These are phyloP conservation scores for Saitozyma podzolica DNA, from an alignment of 768 basidiomycete species.

Conservation along the genomic window DNA sequence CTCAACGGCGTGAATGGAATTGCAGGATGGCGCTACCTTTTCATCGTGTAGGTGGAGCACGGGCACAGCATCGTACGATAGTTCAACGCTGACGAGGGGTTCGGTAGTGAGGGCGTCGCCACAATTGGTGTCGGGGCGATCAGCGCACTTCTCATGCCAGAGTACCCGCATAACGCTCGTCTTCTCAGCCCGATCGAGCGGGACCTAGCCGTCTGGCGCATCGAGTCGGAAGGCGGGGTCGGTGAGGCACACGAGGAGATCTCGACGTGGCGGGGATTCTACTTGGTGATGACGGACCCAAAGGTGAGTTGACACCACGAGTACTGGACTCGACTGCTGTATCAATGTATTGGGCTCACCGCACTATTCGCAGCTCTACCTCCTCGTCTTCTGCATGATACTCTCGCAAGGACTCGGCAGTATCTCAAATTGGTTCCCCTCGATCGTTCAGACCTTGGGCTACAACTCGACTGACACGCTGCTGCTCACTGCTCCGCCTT, in stretches of 20 bases:
- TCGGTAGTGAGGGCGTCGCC: slow-evolving; percentile 4
- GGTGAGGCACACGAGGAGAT: slow-evolving; percentile 3
- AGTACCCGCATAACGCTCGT: slow-evolving; percentile 25
- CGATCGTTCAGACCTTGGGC: slow-evolving; percentile 16
- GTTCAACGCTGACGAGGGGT: not conserved
- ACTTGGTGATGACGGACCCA: slow-evolving; percentile 12
- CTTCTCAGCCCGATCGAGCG: slow-evolving; percentile 24
- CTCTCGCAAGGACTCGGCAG: slow-evolving; percentile 14
- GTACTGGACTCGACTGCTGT: slow-evolving; percentile 20
- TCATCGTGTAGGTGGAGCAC: slow-evolving; percentile 21
- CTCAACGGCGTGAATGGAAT: slow-evolving; percentile 37
- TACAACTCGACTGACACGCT: slow-evolving; percentile 12
- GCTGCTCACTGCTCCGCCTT: slow-evolving; percentile 22
- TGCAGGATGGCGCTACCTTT: slow-evolving; percentile 47
- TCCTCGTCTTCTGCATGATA: slow-evolving; percentile 17
- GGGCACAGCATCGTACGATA: not conserved
- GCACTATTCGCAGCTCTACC: not conserved
- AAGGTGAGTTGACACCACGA: slow-evolving; percentile 13
- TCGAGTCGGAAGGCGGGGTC: slow-evolving; percentile 9
- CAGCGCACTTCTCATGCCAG: slow-evolving; percentile 21
- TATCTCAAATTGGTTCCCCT: slow-evolving; percentile 23
- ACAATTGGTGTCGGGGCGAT: slow-evolving; percentile 15
- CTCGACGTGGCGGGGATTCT: slow-evolving; percentile 3
- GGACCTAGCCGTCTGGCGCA: slow-evolving; percentile 14
- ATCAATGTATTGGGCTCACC: not conserved